Evolutionary conservation across 1,139 yeast species (phyloP).

Genomic region (Pneumocystis sp.): DNA sequence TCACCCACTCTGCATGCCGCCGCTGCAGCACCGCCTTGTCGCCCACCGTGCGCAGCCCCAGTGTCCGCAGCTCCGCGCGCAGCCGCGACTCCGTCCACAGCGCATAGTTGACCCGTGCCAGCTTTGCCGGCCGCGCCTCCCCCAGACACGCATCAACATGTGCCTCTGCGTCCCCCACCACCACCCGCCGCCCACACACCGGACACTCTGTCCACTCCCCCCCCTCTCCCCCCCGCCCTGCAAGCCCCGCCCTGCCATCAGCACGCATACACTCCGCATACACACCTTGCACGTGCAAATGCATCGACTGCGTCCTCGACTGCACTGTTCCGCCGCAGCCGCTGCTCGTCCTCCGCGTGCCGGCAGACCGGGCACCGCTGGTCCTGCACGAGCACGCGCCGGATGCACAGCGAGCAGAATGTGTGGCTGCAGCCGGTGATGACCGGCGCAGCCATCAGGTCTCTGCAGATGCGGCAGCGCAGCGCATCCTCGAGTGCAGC

Average conservation of each 20-base stretch:
- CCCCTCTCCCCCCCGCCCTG: too few relatives aligned
- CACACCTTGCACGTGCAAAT: constrained; percentile 23
- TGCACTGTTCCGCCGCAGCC: constrained; percentile 50
- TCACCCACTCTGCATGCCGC: constrained; percentile 65
- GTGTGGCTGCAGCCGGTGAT: constrained; percentile 78
- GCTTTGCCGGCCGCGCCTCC: constrained; percentile 6
- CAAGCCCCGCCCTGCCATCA: too few relatives aligned
- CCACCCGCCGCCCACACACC: too few relatives aligned
- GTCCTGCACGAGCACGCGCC: constrained; percentile 48
- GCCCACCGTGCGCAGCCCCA: constrained; percentile 50
- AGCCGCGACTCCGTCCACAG: constrained; percentile 47
- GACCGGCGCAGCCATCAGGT: constrained; percentile 66
- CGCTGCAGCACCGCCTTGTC: constrained; percentile 47
- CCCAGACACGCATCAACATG: constrained; percentile 10
- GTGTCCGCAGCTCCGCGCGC: constrained; percentile 41
- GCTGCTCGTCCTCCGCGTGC: constrained; percentile 54
- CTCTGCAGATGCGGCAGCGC: constrained; percentile 87
- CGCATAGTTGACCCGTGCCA: constrained; percentile 50
- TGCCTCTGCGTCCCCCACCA: constrained; percentile 8
- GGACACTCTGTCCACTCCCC: too few relatives aligned
- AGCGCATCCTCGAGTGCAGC: constrained; percentile 52
- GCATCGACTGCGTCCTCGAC: constrained; percentile 57
- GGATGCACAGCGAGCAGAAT: constrained; percentile 78
- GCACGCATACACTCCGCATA: background rate
- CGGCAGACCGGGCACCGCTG: constrained; percentile 71